Base-by-base conservation (phyloP, 1,284 basidiomycete genomes). In the Ceratobasidium sp. region DNA sequence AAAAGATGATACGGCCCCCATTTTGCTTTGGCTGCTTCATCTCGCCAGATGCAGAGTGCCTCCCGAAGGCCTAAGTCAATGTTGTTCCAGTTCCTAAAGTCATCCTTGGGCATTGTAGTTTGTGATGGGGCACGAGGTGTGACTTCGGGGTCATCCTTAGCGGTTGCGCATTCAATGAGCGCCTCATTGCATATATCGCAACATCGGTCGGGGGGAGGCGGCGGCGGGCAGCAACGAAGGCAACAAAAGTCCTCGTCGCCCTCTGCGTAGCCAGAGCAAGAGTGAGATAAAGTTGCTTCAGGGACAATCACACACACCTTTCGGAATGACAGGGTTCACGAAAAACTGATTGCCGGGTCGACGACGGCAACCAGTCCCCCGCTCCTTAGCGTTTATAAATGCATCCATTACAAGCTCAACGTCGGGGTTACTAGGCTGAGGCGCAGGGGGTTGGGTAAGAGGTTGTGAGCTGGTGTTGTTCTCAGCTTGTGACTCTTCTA, bases 151-250 rank as follows among this genome's bases (percentile, higher is more conserved):
- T 23, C 15, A 20, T 69, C 67, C 15, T 12, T 50, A 48, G 26
- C 10, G 6, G 48, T 20, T 28, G 28, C 7, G 3, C 26, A 23
- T 46, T 50, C 28, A 23, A 46, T 46, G 23, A 68, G 20, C 17
- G n/a, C n/a, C 7, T 54, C 54, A 17, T 46, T 71, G 20, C 69
- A 71, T 4, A 44, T 28, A 54, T 71, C 56, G 42, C 69, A 71
- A 42, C 69, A 71, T 26, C 40, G 13, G 9, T 23, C 67, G 13
- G 26, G 67, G 12, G 67, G 66, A 17, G 66, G 67, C 15, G 67
- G 46, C 54, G 42, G 52, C 38, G n/a, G 66, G 33, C 67, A 69
- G 48, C 67, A 69, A 28, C 67, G 50, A 33, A 20, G 5, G 40
- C 67, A 69, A 28, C 67, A 69, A 38, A 33, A 69, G 28, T 56